These are phyloP conservation scores for Crassisporium funariophilum DNA, from an alignment of 768 basidiomycete species.

Conservation along the genomic window DNA sequence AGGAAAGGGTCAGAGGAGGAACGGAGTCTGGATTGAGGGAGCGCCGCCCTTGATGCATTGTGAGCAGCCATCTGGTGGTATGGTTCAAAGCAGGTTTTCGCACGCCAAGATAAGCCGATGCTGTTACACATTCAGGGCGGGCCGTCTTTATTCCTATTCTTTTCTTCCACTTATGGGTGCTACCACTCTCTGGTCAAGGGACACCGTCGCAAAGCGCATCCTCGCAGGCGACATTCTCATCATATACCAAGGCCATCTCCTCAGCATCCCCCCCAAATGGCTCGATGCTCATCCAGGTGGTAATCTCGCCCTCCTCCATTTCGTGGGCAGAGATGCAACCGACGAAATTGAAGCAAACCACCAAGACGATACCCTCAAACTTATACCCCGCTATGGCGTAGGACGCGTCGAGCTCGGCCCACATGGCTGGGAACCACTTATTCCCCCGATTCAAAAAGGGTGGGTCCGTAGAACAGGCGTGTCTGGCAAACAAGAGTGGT, in stretches of 20 bases:
- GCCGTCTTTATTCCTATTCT: conserved; percentile 4
- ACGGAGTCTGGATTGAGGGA: conserved; percentile 40
- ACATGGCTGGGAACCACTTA: conserved; percentile 70
- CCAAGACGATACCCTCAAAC: conserved; percentile 52
- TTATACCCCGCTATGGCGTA: conserved; percentile 65
- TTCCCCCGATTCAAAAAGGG: conserved; percentile 86
- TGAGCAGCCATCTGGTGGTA: conserved; percentile 34
- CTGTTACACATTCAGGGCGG: conserved; percentile 1
- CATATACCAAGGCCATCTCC: conserved; percentile 66
- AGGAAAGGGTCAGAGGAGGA: conserved; percentile 58
- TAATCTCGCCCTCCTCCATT: conserved; percentile 86
- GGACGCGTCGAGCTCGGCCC: conserved; percentile 67
- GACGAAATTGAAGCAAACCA: conserved; percentile 97
- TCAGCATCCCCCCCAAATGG: conserved; percentile 74
- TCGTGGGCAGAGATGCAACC: conserved; percentile 91
- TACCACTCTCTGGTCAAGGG: conserved; percentile 35
- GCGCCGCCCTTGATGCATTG: conserved; percentile 22
- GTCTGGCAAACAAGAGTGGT: conserved; percentile 55
- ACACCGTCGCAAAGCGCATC: conserved; percentile 68
- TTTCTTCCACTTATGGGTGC: conserved; percentile 27
- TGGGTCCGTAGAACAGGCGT: conserved; percentile 59
- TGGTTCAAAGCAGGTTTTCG: conserved; percentile 21
- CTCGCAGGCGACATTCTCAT: conserved; percentile 76
- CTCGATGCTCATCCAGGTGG: conserved; percentile 91
- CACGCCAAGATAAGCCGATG: conserved; percentile 31